Conservation (phyloP, 441 rosid genomes). For the Geranium incanum region DNA sequence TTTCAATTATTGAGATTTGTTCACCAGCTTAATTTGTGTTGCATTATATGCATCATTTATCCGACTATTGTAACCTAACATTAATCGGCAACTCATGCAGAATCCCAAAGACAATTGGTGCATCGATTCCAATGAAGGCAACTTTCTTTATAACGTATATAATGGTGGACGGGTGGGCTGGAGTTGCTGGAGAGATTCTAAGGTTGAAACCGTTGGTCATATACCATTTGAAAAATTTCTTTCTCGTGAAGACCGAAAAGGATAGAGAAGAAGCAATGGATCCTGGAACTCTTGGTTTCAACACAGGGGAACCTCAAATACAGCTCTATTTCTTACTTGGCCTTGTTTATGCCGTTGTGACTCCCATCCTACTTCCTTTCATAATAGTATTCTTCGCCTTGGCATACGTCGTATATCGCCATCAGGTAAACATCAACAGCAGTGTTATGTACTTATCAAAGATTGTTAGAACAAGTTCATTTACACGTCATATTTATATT, state of each 20-base stretch:
- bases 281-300: conserved; percentile 83
- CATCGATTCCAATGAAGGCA: conserved; percentile 82
- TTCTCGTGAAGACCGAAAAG: conserved; percentile 39
- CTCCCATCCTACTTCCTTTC: conserved; percentile 82
- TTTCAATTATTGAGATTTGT: neutral
- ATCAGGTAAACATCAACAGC: conserved; percentile 51
- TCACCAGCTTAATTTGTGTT: neutral
- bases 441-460: neutral
- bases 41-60: neutral
- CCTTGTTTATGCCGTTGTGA: conserved; percentile 76
- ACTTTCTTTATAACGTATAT: conserved; percentile 28
- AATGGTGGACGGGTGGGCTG: conserved; percentile 99
- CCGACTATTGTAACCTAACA: neutral
- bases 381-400: conserved; percentile 68
- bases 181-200: conserved; percentile 81
- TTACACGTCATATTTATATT: neutral
- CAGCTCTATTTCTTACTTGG: conserved; percentile 88
- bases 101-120: conserved; percentile 70
- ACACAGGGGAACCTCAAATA: conserved; percentile 83
- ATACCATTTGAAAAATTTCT: conserved; percentile 74
- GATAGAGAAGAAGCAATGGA: conserved; percentile 94
- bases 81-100: conserved; percentile 32
- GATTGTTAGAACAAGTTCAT: neutral
- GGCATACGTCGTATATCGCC: conserved; percentile 75
- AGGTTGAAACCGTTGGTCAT: conserved; percentile 72